Evolutionary conservation across 2,329 filamentous ascomycete genomes (phyloP).

Genomic region (Bipolaris victoriae): DNA sequence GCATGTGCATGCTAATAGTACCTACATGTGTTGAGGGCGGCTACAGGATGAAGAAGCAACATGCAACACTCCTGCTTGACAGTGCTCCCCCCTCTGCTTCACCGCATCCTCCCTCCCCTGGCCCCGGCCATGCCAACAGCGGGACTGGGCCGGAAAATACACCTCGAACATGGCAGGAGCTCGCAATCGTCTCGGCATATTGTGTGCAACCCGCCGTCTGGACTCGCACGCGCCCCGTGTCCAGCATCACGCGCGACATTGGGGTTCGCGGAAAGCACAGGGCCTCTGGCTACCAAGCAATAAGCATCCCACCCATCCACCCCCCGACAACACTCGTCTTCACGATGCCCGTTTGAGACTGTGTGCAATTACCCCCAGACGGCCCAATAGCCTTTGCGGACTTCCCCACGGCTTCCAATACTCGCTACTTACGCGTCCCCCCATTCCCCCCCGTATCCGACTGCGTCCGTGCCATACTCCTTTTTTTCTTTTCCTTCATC

Average conservation of each 20-base stretch:
- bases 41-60: background rate
- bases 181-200: slow-evolving; percentile 5
- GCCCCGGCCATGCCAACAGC: background rate
- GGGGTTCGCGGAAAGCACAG: background rate
- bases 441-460: background rate
- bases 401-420: slow-evolving; percentile 2
- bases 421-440: background rate
- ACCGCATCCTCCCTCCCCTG: background rate
- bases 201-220: background rate
- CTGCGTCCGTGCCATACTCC: background rate
- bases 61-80: background rate
- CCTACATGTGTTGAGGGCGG: background rate
- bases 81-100: background rate
- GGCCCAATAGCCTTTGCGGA: background rate
- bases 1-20: background rate
- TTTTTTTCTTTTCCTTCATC: background rate
- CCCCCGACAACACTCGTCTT: background rate
- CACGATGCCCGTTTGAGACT: slow-evolving; percentile 4
- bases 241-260: background rate
- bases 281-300: background rate
- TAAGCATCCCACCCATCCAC: background rate
- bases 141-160: slow-evolving; percentile 8
- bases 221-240: background rate
- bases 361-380: background rate
- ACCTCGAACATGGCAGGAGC: background rate